A percentile compares a stretch with the other conserved stretches of the same genome.
Conservation (phyloP, 352 stramenopile genomes). For the Stramenopiles sp. region DNA sequence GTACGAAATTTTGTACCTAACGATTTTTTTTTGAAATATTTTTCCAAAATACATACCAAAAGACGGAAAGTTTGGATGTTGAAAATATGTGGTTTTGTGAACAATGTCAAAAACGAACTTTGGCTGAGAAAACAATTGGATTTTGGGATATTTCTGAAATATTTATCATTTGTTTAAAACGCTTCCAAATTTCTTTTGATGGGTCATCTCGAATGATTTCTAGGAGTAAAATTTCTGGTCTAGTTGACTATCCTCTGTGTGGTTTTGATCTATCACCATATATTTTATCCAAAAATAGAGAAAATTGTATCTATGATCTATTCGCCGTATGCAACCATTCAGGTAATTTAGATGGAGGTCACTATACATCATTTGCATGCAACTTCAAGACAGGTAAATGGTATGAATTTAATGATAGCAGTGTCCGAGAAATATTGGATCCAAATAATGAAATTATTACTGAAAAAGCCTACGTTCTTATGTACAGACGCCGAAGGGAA, state of each 20-base stretch:
- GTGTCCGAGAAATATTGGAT: background rate
- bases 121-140: constrained; percentile 89
- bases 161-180: constrained; percentile 88
- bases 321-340: constrained; percentile 33
- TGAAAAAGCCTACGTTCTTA: constrained; percentile 49
- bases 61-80: no score
- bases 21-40: no score
- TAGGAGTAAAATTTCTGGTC: constrained; percentile 12
- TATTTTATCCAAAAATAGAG: constrained; percentile 31
- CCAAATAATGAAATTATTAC: constrained; percentile 21
- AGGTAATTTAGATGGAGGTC: constrained; percentile 28
- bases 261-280: constrained; percentile 51
- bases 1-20: no score
- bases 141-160: constrained; percentile 75
- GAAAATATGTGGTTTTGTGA: constrained; percentile 96
- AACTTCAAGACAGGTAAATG: constrained; percentile 11
- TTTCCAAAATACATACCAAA: no score
- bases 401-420: constrained; percentile 12
- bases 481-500: constrained; percentile 42
- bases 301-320: constrained; percentile 26
- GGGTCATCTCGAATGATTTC: constrained; percentile 30
- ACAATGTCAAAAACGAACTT: constrained; percentile 73
- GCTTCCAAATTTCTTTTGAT: constrained; percentile 82
- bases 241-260: constrained; percentile 28
- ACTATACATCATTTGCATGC: constrained; percentile 29